Evolutionary conservation across 441 rosid species (phyloP).

Genomic region (Theobroma grandiflorum): DNA sequence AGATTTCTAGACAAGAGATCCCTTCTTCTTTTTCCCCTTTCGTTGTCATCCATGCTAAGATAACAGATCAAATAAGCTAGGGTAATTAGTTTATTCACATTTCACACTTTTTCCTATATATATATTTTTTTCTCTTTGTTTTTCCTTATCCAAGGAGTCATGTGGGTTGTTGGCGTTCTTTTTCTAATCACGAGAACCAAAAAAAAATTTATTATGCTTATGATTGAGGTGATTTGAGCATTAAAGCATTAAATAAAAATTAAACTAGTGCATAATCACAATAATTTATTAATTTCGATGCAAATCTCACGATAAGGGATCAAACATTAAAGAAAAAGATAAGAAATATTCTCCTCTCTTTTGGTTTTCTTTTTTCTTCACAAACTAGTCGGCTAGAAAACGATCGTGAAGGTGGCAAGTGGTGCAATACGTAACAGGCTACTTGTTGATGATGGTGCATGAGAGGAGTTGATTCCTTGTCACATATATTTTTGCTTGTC

Average conservation of each 20-base stretch:
- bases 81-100: neutral
- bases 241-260: neutral
- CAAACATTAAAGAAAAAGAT: neutral
- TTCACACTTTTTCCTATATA: neutral
- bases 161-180: constrained; percentile 4
- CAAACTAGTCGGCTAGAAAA: neutral
- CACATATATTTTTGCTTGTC: neutral
- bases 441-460: constrained; percentile 15
- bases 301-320: constrained; percentile 2
- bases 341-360: neutral
- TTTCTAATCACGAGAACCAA: neutral
- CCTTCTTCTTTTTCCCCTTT: neutral
- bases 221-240: constrained; percentile 20
- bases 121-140: neutral
- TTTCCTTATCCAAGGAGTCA: neutral
- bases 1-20: neutral
- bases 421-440: neutral
- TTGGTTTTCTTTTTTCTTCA: neutral
- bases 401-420: constrained; percentile 20
- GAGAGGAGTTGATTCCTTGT: constrained; percentile 16
- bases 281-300: neutral
- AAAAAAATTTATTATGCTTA: neutral
- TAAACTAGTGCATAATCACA: neutral
- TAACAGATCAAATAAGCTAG: constrained; percentile 16
- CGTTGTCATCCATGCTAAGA: constrained; percentile 15